Evolutionary conservation across 176 grass and related monocot genomes (phyloP), one percentile per base, ranked within the genome.

Genomic region (Raddia distichophylla): DNA sequence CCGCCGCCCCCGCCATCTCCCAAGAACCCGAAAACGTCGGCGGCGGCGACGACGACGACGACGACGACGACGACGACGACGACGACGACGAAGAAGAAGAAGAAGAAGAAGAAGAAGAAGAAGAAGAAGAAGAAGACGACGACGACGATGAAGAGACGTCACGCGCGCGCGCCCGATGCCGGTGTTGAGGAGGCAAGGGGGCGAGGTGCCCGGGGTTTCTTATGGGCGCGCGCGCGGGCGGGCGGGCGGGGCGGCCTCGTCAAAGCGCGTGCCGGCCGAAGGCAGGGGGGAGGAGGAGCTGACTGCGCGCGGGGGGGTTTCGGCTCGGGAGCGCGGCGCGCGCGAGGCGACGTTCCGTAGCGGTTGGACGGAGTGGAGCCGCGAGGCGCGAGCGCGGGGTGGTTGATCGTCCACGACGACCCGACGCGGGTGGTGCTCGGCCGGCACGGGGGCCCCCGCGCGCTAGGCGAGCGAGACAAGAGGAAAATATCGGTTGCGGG

Each of bases 231-330:
- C 3, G 2, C 7, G 14, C 0, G 1, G 12, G 42, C 82, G 22
- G 64, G 63, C 8, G 45, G 4, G 37, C 1, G 1, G 1, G 12
- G 42, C 82, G 22, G 64, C 73, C 8, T n/a, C 18, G 66, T 78
- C 83, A 79, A 85, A 78, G 83, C 56, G 56, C 56, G 83, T 72
- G 55, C n/a, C 73, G 54, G 67, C 14, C 43, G 6, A 47, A 13
- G 37, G 8, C 8, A 17, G 0, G 66, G 33, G 2, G 72, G 53
- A 34, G 14, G 33, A 57, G 68, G 17, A 10, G 7, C 8, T 15
- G 10, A 5, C 5, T 9, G 68, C 2, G 50, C 3, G 27, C 27
- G 27, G 27, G 27, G 27, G 27, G 3, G n/a, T 33, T 18, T 49
- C 8, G 59, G 59, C 58, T 12, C 44, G 14, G 11, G 19, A 10